Base-by-base conservation (phyloP, 495 filamentous ascomycete species). In the Penicillium crystallinum region DNA sequence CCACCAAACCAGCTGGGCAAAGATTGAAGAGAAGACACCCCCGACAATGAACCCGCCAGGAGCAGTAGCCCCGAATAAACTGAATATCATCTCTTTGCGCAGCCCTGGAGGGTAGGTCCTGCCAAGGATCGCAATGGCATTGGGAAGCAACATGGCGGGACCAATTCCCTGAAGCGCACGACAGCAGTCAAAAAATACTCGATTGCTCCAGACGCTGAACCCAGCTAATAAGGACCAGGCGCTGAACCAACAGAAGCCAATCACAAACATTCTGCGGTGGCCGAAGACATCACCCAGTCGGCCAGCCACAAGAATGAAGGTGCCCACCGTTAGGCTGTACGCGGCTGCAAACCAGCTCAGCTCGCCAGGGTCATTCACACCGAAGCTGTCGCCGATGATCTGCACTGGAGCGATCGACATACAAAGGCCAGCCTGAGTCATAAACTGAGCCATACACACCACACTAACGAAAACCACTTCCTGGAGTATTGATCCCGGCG, bases 221-320 rank as follows among this genome's bases (percentile, higher is more conserved):
- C 84, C 85, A 1, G 77, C 78, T 14, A 86, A 53, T 2, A 79
- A 56, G 2, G 80, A 80, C 83, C 82, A 88, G 15, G 83, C 37
- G 1, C 72, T 65, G 39, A 82, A 80, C 84, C 84, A 88, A n/a
- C 72, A 40, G 52, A 77, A 85, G 0, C 84, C 85, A 17, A 74
- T 52, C 11, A 82, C 64, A 43, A 88, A 83, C 57, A 88, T 62
- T 1, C 69, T 65, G 43, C 83, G 81, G 60, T 86, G 78, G 11
- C 86, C 86, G 51, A 78, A 81, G 4, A 81, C 67, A 46, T 88
- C 86, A 0, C 86, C 85, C 3, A 87, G 64, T 11, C 85, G 73
- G 6, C 84, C 82, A 4, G 81, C 76, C 6, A 82, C 74, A 10
- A 88, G 66, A 45, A 88, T 82, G 52, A 86, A 87, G 1, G 80